Conservation (phyloP, 2,329 filamentous ascomycete species). For the Exophiala spinifera region DNA sequence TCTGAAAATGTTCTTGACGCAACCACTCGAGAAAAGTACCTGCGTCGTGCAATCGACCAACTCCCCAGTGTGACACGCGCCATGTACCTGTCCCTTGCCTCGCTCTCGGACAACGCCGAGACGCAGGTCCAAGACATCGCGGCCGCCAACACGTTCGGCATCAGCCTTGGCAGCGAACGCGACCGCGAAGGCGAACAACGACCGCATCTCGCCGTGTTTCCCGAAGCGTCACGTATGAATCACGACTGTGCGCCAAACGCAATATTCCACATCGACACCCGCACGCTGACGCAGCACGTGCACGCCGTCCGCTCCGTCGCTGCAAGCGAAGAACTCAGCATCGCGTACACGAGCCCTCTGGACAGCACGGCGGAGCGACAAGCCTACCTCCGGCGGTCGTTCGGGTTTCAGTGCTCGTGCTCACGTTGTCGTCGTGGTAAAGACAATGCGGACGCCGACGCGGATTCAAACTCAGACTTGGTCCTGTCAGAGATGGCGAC, state of each 20-base stretch:
- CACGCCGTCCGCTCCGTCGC: constrained; percentile 63
- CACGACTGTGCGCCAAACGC: constrained; percentile 23
- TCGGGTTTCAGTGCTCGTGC: constrained; percentile 19
- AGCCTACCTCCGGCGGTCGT: constrained; percentile 10
- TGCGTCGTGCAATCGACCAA: constrained; percentile 12
- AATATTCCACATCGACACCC: constrained; percentile 6
- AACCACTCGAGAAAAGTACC: constrained; percentile 12
- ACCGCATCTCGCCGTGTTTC: constrained; percentile 18
- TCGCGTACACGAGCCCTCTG: constrained; percentile 61
- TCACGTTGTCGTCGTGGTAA: constrained; percentile 12
- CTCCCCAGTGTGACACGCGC: constrained; percentile 10
- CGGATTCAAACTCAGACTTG: too few species aligned
- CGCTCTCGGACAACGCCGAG: not conserved
- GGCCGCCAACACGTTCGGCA: constrained; percentile 18
- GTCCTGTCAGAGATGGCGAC: constrained; percentile 8
- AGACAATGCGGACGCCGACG: not conserved
- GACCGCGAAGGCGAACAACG: not conserved
- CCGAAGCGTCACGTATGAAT: constrained; percentile 22
- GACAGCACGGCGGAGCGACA: constrained; percentile 5
- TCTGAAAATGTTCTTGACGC: constrained; percentile 7
- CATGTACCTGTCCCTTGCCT: constrained; percentile 1
- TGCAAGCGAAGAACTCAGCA: constrained; percentile 88
- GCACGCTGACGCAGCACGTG: constrained; percentile 10
- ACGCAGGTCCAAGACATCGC: constrained; percentile 17
- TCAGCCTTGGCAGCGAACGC: not conserved